Evolutionary conservation across 2,329 filamentous ascomycete species (phyloP), one percentile per base, ranked within the genome.

Genomic region (Fusarium equiseti): DNA sequence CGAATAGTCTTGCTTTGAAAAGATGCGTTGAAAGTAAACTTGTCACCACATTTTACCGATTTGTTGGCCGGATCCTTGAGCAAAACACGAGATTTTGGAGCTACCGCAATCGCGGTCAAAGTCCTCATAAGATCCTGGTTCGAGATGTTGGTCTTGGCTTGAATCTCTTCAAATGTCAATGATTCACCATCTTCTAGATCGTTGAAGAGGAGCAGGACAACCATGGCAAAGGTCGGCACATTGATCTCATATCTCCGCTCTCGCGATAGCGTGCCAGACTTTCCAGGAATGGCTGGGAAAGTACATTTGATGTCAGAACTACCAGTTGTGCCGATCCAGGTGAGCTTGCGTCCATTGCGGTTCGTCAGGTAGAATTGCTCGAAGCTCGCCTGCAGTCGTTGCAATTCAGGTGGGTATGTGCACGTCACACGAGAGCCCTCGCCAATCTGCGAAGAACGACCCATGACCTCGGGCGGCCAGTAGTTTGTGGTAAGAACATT

Each of bases 391-490:
- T 95, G 94, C 58, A 97, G 84, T 12, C 86, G 87, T 65, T 92
- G 89, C 52, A 98, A 88, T 40, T 92, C 89, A 1, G 87, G 80
- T 0, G 95, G 94, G 78, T 92, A 98, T 58, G 89, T 90, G 83
- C 92, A 94, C 13, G 78, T 71, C 49, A 77, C 74, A 20, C 77
- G 76, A 35, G 77, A 78, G 64, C 81, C 83, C 18, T 83, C 83
- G 42, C 85, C 82, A 79, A 87, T 73, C 81, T 87, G 75, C 82
- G 87, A 74, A 78, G 85, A 73, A 64, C 88, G 79, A 10, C 91
- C 90, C 90, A 98, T 94, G 15, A 94, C 89, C 74, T 98, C 95
- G 72, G 94, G 89, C 3, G 96, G 96, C 96, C 96, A 99, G 78
- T 94, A 95, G 79, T 97, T 98, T 73, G 91, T 95, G 1, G 95